phyloP scores from a whole-genome alignment of 306 rosid genomes.

The Purshia tridentata region DNA sequence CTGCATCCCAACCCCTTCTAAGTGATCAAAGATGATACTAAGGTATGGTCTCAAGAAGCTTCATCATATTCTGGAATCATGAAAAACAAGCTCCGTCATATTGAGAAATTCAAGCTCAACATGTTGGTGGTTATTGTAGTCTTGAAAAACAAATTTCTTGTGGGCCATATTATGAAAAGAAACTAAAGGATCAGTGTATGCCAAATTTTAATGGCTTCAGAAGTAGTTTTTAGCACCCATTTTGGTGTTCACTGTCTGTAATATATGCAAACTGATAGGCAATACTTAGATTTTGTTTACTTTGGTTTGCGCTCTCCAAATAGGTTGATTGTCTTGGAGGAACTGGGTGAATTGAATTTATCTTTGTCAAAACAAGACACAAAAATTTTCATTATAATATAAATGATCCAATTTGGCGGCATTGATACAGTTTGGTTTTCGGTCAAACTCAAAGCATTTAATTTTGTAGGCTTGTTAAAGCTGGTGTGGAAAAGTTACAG shows the following conservation, averaged over 20 bases:
- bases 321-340: not conserved
- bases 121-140: constrained; percentile 18
- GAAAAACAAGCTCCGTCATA: not conserved
- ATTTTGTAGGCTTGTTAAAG: not conserved
- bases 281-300: constrained; percentile 26
- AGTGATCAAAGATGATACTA: constrained; percentile 43
- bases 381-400: too few relatives aligned
- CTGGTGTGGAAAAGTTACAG: too few relatives aligned
- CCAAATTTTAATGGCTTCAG: constrained; percentile 15
- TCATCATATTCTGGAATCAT: constrained; percentile 10
- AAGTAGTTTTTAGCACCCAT: constrained; percentile 30
- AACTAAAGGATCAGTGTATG: constrained; percentile 1
- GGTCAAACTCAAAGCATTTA: constrained; percentile 7
- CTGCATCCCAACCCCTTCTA: constrained; percentile 57
- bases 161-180: not conserved
- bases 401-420: not conserved
- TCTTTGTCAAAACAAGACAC: too few relatives aligned
- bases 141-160: not conserved
- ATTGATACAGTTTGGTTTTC: constrained; percentile 4
- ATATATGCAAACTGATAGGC: constrained; percentile 22
- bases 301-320: constrained; percentile 7
- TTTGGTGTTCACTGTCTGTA: constrained; percentile 29
- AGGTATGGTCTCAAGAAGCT: constrained; percentile 33
- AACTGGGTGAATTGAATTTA: constrained; percentile 1
- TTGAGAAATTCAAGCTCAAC: not conserved